Evolutionary conservation across 345 rosid species (phyloP), one percentile per base, ranked within the genome.

Genomic region (Brassica juncea): DNA sequence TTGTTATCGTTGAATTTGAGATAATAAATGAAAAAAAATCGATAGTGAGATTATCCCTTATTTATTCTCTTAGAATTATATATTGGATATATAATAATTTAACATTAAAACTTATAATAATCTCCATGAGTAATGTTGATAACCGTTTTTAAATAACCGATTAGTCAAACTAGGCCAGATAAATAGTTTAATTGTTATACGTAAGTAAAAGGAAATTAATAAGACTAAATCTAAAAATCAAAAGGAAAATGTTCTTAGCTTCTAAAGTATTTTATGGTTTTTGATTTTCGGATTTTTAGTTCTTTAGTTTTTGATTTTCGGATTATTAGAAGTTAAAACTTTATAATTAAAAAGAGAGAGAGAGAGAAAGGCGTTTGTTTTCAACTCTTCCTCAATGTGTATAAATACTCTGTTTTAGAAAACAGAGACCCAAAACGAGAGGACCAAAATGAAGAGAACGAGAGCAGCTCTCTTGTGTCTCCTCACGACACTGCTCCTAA

Each of bases 381-480:
- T 49, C 57, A 49, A 49, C 57, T 4, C 59, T 54, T 55, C 66
- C 37, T 63, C 57, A 72, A 66, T 66, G 52, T 35, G 21, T 78
- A 78, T 78, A 78, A 42, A 78, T 72, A 72, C 72, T 66, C 68
- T 72, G 81, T 57, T 72, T 58, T 31, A 58, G 68, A 39, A 71
- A 49, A 79, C 21, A 60, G 70, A 68, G 57, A 37, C 10, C 77
- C 63, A 73, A 60, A 60, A 73, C 21, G 25, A 79, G 68, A 73
- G 44, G 57, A 49, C 57, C 16, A 49, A 49, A 49, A 80, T 80
- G 82, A 47, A 67, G 47, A 73, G 47, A 49, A 68, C 28, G 4
- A 52, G 65, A 60, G 42, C 37, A 49, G 57, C 57, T 30, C 39
- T 74, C 58, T 73, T 31, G 2, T 78, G 27, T 58, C 69, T 73